A percentile compares a stretch with the other conserved stretches of the same genome.
Evolutionary conservation across 164 flowering plant species (phyloP).

Genomic region (Euptelea pleiosperma): DNA sequence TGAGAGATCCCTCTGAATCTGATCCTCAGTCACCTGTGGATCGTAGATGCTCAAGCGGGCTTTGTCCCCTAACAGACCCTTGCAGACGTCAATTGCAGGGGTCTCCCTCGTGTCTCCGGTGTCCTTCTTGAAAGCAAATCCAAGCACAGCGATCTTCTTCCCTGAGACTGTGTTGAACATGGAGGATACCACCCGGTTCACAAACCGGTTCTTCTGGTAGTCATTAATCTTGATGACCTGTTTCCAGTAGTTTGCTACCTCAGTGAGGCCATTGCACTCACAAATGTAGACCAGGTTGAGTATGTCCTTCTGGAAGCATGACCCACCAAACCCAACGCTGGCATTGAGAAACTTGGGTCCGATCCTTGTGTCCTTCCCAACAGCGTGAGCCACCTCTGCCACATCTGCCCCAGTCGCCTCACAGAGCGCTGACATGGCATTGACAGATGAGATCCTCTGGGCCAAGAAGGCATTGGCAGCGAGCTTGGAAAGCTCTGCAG

Average conservation of each 20-base stretch:
- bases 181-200: conserved; percentile 77
- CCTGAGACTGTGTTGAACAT: conserved; percentile 85
- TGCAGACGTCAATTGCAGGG: conserved; percentile 93
- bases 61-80: conserved; percentile 66
- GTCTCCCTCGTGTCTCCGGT: conserved; percentile 93
- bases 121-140: conserved; percentile 89
- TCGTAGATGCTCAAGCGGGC: conserved; percentile 69
- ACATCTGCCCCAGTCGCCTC: conserved; percentile 92
- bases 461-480: conserved; percentile 95
- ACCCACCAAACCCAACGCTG: conserved; percentile 90
- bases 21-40: conserved; percentile 69
- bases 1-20: conserved; percentile 57
- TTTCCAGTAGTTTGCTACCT: conserved; percentile 89
- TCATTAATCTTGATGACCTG: conserved; percentile 86
- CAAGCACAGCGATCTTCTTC: conserved; percentile 77
- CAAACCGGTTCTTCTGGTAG: conserved; percentile 83
- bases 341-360: conserved; percentile 83
- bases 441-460: conserved; percentile 82
- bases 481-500: conserved; percentile 90
- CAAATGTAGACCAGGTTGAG: conserved; percentile 87
- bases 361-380: conserved; percentile 75
- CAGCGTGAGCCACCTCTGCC: conserved; percentile 63
- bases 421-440: conserved; percentile 95
- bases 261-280: conserved; percentile 87
- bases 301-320: conserved; percentile 92